phyloP scores from a whole-genome alignment of 2,329 filamentous ascomycete species.

The Phialocephala subalpina region DNA sequence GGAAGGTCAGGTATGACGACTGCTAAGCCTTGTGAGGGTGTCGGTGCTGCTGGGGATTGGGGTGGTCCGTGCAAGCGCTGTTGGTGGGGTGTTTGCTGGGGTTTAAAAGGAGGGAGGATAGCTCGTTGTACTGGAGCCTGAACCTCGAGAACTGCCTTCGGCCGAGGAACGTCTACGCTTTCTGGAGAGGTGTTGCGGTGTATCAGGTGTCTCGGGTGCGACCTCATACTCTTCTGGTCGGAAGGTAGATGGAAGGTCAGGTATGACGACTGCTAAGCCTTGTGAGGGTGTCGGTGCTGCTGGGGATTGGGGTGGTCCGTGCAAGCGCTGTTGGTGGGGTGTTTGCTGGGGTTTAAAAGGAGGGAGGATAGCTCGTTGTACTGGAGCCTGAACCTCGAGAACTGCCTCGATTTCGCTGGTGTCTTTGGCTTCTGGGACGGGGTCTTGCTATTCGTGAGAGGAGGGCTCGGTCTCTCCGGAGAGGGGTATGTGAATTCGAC shows the following conservation, averaged over 20 bases:
- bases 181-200: conserved; percentile 35
- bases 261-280: conserved; percentile 38
- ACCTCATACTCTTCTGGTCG: conserved; percentile 40
- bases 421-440: conserved; percentile 30
- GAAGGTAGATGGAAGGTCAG: conserved; percentile 34
- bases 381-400: conserved; percentile 3
- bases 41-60: background rate
- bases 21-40: conserved; percentile 21
- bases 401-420: conserved; percentile 28
- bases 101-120: conserved; percentile 32
- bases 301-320: background rate
- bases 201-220: conserved; percentile 40
- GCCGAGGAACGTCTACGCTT: conserved; percentile 57
- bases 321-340: conserved; percentile 36
- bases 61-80: background rate
- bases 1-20: conserved; percentile 39
- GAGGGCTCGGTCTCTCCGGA: conserved; percentile 31
- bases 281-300: background rate
- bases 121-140: conserved; percentile 23
- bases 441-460: conserved; percentile 13
- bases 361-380: conserved; percentile 27
- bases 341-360: conserved; percentile 45
- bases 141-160: background rate
- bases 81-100: conserved; percentile 46
- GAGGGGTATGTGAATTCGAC: conserved; percentile 40